phyloP scores from a whole-genome alignment of 345 rosid species.

The Brassica cretica region DNA sequence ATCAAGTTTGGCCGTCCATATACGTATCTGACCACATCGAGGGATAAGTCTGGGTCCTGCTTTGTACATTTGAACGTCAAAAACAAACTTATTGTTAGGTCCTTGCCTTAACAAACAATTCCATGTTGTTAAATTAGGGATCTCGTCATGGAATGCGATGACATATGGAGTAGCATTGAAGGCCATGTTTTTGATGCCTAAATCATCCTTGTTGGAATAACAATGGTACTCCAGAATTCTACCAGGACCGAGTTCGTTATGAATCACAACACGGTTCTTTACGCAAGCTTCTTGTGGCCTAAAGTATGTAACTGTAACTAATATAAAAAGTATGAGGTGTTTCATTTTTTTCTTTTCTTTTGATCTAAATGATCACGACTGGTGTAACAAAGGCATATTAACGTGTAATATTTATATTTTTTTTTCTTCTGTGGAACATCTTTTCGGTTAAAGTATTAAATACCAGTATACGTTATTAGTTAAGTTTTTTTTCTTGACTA shows the following conservation, averaged over 20 bases:
- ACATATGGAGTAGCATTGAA: neutral
- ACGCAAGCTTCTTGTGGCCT: neutral
- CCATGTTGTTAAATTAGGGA: neutral
- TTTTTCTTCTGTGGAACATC: neutral
- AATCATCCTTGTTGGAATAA: neutral
- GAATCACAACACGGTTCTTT: neutral
- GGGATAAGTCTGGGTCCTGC: neutral
- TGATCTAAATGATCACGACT: neutral
- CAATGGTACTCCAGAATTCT: neutral
- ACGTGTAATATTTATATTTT: neutral
- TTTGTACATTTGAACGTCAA: neutral
- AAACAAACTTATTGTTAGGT: slow-evolving; percentile 1
- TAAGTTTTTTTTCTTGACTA: too few species aligned
- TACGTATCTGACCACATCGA: slow-evolving; percentile 2
- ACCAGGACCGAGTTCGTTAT: neutral
- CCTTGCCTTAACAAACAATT: slow-evolving; percentile 1
- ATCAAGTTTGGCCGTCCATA: neutral
- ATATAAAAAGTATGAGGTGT: neutral
- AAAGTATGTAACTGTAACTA: neutral
- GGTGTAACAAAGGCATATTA: neutral
- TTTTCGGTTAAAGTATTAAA: neutral
- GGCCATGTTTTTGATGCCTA: neutral
- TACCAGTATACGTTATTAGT: neutral
- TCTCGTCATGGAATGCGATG: slow-evolving; percentile 1
- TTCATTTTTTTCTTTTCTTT: neutral